phyloP scores from a whole-genome alignment of 345 rosid species.

The Physaria fendleri region DNA sequence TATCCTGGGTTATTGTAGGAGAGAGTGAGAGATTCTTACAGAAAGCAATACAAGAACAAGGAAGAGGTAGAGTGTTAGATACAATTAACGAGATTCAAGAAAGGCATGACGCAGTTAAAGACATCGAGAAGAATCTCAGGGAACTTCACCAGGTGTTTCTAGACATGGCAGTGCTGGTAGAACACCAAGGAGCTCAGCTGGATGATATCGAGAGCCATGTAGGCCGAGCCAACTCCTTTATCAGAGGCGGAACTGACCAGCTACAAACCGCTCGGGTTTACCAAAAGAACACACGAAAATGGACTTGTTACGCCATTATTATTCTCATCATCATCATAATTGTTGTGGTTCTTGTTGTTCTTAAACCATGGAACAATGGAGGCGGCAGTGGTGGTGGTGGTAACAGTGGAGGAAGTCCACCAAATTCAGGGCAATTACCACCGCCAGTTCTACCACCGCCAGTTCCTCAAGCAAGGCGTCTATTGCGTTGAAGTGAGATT shows the following conservation, averaged over 20 bases:
- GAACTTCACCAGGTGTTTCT: constrained; percentile 88
- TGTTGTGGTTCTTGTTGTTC: constrained; percentile 47
- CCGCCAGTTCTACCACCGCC: constrained; percentile 26
- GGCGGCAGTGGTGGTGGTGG: not conserved
- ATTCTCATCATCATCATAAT: constrained; percentile 56
- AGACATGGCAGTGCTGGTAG: constrained; percentile 80
- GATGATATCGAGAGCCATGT: constrained; percentile 82
- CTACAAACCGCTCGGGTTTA: constrained; percentile 52
- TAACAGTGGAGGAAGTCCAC: constrained; percentile 11
- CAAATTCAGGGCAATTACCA: not conserved
- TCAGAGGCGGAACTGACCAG: constrained; percentile 49
- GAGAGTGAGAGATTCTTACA: constrained; percentile 86
- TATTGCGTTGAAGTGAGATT: constrained; percentile 28
- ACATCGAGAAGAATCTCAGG: constrained; percentile 64
- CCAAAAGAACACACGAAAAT: constrained; percentile 77
- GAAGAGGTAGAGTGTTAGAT: constrained; percentile 69
- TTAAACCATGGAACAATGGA: constrained; percentile 53
- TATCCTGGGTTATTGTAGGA: too few species aligned
- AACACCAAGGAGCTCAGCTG: constrained; percentile 69
- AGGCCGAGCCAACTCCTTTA: constrained; percentile 61
- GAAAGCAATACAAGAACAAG: constrained; percentile 90
- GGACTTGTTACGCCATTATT: constrained; percentile 62
- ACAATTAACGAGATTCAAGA: constrained; percentile 80
- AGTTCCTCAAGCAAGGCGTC: constrained; percentile 24
- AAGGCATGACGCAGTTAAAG: constrained; percentile 83